These are phyloP conservation scores for Rhinocladiella mackenziei DNA, from an alignment of 2,329 filamentous ascomycete species.

Conservation along the genomic window DNA sequence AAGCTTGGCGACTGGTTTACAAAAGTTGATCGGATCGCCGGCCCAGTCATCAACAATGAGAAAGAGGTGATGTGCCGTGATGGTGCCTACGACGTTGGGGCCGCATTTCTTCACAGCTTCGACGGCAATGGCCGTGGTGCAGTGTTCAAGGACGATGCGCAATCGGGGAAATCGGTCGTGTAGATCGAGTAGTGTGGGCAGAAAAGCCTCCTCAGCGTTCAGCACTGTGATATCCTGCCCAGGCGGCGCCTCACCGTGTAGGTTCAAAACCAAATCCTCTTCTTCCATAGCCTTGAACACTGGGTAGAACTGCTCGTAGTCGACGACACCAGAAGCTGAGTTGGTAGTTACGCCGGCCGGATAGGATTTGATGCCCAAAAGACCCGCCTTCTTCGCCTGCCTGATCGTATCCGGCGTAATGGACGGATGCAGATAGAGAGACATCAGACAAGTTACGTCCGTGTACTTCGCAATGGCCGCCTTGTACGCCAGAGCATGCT, in stretches of 20 bases:
- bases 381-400: constrained; percentile 66
- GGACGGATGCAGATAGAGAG: constrained; percentile 62
- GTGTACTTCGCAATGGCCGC: constrained; percentile 27
- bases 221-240: constrained; percentile 50
- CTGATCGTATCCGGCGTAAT: constrained; percentile 67
- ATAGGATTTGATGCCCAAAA: constrained; percentile 56
- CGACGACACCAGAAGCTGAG: constrained; percentile 48
- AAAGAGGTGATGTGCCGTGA: constrained; percentile 82
- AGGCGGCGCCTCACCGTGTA: constrained; percentile 80
- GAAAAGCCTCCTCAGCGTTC: constrained; percentile 70
- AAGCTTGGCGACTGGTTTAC: constrained; percentile 70
- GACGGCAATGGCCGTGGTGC: constrained; percentile 77
- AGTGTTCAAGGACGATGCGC: constrained; percentile 64
- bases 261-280: constrained; percentile 76
- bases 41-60: constrained; percentile 74
- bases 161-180: constrained; percentile 71
- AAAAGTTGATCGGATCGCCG: constrained; percentile 71
- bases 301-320: constrained; percentile 44
- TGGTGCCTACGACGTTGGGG: constrained; percentile 70
- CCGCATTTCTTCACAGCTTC: constrained; percentile 74
- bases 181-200: constrained; percentile 72
- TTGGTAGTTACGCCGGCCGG: constrained; percentile 54
- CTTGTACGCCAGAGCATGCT: constrained; percentile 64
- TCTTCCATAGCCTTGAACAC: constrained; percentile 89
- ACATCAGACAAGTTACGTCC: constrained; percentile 67